Base-by-base conservation (phyloP, 495 filamentous ascomycete species). In the Lophium mytilinum region DNA sequence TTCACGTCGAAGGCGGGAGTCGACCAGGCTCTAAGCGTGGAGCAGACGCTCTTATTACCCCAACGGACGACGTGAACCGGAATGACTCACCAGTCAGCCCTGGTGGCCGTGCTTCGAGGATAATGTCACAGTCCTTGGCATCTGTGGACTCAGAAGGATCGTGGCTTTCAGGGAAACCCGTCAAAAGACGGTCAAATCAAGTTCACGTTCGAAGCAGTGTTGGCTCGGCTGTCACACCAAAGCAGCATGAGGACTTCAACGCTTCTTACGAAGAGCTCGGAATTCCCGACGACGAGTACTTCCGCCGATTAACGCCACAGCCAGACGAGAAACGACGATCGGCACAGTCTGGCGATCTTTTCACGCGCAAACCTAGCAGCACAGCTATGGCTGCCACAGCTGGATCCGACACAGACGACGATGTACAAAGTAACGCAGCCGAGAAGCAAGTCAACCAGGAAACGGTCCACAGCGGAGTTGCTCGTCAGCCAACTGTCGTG, bases 71-170 rank as follows among this genome's bases (percentile, higher is more conserved):
- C 24, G 24, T 30, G 6, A 30, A 30, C 9, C 57, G 66, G 11
- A 65, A 64, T 5, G 70, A 71, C 49, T 70, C 69, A 7, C 69
- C 70, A 9, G 63, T 71, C 53, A 67, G 62, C 37, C 67, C 64
- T 42, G 58, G 53, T 46, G 67, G 45, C n/a, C 61, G 61, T 37
- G 37, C 55, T 19, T 47, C 48, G 55, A 70, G 76, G 6, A 67
- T 78, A 9, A 70, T 88, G 40, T 85, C 85, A 17, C 81, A 83
- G 69, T 93, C 89, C 12, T 75, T 93, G 6, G 89, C 88, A 8
- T 92, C 88, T 0, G 83, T 96, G 56, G 90, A 94, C 64, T 92
- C 88, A 0, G 90, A 96, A 72, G 90, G 81, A 1, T 95, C 90
- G 0, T 96, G 90, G 90, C 85, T 96, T 59, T 89, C 88, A 2